These are phyloP conservation scores for Venturiaceae sp. DNA, from an alignment of 2,329 filamentous ascomycete species.

Conservation along the genomic window DNA sequence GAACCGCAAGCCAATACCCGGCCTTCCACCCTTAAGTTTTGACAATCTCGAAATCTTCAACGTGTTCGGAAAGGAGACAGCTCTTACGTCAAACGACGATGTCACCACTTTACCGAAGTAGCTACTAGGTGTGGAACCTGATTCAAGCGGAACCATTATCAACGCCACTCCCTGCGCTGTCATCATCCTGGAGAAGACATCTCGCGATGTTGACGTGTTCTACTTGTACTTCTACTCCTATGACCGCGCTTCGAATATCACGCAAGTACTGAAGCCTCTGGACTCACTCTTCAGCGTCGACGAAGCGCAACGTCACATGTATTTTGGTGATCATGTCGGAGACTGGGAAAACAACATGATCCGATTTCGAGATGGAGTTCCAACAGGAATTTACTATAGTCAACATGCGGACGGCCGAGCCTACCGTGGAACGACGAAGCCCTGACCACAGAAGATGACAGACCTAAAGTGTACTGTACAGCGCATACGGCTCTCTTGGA, in stretches of 20 bases:
- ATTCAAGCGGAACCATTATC: slow-evolving; percentile 39
- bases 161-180: slow-evolving; percentile 41
- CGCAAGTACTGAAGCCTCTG: slow-evolving; percentile 36
- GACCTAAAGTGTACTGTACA: slow-evolving; percentile 47
- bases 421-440: slow-evolving; percentile 56
- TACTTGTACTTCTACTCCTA: slow-evolving; percentile 55
- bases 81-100: slow-evolving; percentile 34
- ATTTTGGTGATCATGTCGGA: slow-evolving; percentile 62
- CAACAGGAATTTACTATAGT: slow-evolving; percentile 50
- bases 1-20: slow-evolving; percentile 21
- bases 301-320: slow-evolving; percentile 66
- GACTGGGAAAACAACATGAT: slow-evolving; percentile 63
- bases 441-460: slow-evolving; percentile 41
- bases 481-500: slow-evolving; percentile 52
- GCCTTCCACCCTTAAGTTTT: slow-evolving; percentile 25
- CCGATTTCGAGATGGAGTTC: slow-evolving; percentile 47
- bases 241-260: slow-evolving; percentile 41
- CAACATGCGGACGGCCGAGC: slow-evolving; percentile 55
- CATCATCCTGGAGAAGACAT: slow-evolving; percentile 48
- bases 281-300: slow-evolving; percentile 35
- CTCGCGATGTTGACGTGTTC: slow-evolving; percentile 46
- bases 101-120: slow-evolving; percentile 28
- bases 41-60: slow-evolving; percentile 33
- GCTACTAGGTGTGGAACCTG: slow-evolving; percentile 43
- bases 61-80: slow-evolving; percentile 21